Base-by-base conservation (phyloP, 345 rosid species). In the Syzygium oleosum region DNA sequence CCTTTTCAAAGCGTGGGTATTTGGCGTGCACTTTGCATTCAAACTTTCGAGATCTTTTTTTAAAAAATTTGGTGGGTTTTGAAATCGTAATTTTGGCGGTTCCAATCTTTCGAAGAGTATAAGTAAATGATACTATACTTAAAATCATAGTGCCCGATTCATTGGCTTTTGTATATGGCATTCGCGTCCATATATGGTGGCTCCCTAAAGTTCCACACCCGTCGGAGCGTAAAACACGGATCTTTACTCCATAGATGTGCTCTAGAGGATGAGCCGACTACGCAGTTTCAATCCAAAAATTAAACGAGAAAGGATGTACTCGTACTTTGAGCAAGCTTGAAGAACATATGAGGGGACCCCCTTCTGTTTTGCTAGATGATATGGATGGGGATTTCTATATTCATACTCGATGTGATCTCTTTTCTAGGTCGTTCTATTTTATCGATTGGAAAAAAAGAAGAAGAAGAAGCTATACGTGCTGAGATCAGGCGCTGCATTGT, bases 141-240 rank as follows among this genome's bases (percentile, higher is more conserved):
- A 73, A 14, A 19, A 34, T 73, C 49, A 5, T 9, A 1, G 8
- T 3, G 27, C 19, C 0, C 0, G 1, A 19, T 10, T 19, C 15
- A 10, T 11, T 14, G 14, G 2, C 19, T 9, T 31, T 68, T 4
- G 2, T 34, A 4, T 22, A 9, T 22, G 27, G 59, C 23, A 22
- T 21, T 22, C 8, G 22, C 23, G 3, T 17, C 7, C 8, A 3
- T 19, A 54, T 19, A 19, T 6, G 56, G 9, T 54, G 19, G 23
- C 19, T 54, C 4, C 56, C 22, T 19, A 16, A 17, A 53, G 15
- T 59, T 14, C 65, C 29, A 25, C 31, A 12, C 0, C 29, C 29
- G 4, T 58, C 7, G 2, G 0, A 58, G 63, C 63, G 1, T 59
- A 12, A 16, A 29, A 59, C 31, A 59, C 12, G 65, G 14, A 59